Conservation (phyloP, 2,329 filamentous ascomycete genomes). For the Exophiala bonariae region DNA sequence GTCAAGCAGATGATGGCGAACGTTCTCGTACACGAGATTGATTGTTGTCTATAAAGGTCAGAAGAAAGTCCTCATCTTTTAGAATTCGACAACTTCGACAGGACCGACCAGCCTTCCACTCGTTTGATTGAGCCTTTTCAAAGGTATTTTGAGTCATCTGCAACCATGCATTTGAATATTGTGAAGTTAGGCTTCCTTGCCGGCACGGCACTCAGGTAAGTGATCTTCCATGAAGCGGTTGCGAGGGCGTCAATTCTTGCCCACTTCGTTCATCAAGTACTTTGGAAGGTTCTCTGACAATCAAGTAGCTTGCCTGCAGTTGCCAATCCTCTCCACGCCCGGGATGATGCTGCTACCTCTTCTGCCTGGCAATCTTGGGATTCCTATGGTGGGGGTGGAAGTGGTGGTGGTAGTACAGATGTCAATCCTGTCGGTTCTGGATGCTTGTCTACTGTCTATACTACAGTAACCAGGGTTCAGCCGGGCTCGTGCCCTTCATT, state of each 20-base stretch:
- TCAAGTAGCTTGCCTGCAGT: background rate
- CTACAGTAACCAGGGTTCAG: background rate
- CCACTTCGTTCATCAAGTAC: no score
- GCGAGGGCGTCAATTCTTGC: no score
- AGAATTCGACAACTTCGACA: background rate
- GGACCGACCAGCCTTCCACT: conserved; percentile 5
- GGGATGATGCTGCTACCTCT: no score
- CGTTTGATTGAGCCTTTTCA: background rate
- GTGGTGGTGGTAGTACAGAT: no score
- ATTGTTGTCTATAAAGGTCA: conserved; percentile 1
- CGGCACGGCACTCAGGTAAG: conserved; percentile 1
- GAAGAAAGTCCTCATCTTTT: background rate
- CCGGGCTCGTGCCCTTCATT: background rate
- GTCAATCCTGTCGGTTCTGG: background rate
- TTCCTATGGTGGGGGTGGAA: no score
- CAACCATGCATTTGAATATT: conserved; percentile 2
- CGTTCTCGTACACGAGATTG: background rate
- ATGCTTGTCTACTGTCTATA: background rate
- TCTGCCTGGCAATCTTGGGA: no score
- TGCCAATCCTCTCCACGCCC: conserved; percentile 5
- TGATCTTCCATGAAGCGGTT: no score
- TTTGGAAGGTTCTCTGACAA: background rate
- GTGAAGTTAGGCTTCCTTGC: conserved; percentile 2
- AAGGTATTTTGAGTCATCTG: background rate
- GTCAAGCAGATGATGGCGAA: no score